Percentiles rank a stretch among this genome's conserved stretches.
Conservation (phyloP, 768 basidiomycete species). For the Strobilomyces dryophilus region DNA sequence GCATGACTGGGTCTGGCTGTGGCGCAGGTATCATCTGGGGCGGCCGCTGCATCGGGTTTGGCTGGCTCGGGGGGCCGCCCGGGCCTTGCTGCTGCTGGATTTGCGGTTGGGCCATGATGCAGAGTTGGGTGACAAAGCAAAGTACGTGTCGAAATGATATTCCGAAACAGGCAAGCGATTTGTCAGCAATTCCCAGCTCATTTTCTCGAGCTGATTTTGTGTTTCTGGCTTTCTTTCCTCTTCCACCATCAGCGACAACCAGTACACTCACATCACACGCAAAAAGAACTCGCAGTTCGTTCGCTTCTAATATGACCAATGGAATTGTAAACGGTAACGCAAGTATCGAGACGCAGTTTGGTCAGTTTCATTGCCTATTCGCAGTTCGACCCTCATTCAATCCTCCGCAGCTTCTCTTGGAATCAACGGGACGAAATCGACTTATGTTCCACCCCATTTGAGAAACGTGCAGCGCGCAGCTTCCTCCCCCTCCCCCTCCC, state of each 20-base stretch:
- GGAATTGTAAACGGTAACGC: slow-evolving; percentile 77
- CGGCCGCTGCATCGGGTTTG: slow-evolving; percentile 28
- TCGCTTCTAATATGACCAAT: slow-evolving; percentile 77
- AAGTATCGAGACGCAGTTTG: slow-evolving; percentile 73
- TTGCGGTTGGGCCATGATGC: slow-evolving; percentile 62
- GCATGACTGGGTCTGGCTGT: slow-evolving; percentile 65
- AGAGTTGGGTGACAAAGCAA: background rate
- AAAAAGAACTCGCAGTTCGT: slow-evolving; percentile 28
- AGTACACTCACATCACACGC: slow-evolving; percentile 23
- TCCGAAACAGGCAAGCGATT: background rate
- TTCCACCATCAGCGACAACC: slow-evolving; percentile 25
- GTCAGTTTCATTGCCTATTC: slow-evolving; percentile 36
- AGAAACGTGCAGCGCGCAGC: slow-evolving; percentile 85
- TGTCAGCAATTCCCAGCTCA: slow-evolving; percentile 26
- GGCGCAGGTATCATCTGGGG: slow-evolving; percentile 44
- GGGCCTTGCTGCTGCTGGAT: slow-evolving; percentile 53
- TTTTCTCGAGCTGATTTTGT: slow-evolving; percentile 23
- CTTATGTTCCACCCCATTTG: slow-evolving; percentile 88
- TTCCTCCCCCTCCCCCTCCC: slow-evolving; percentile 39
- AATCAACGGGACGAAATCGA: slow-evolving; percentile 63
- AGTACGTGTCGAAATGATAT: background rate
- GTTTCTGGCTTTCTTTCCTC: slow-evolving; percentile 20
- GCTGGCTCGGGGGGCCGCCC: slow-evolving; percentile 15
- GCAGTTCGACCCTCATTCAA: background rate
- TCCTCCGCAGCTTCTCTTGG: slow-evolving; percentile 60